Base-by-base conservation (phyloP, 306 rosid species). In the Mimosa pudica region DNA sequence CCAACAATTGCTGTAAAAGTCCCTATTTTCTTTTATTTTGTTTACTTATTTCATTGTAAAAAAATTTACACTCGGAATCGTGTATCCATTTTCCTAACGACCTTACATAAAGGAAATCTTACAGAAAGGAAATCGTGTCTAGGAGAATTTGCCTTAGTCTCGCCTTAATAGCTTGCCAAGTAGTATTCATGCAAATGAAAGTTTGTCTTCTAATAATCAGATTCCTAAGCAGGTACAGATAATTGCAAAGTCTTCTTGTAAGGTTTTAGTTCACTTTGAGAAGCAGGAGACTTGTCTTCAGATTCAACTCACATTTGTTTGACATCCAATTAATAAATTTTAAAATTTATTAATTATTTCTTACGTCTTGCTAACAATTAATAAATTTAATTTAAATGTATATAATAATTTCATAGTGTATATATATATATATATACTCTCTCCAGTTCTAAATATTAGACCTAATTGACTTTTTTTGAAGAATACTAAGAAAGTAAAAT, bases 1-100 rank as follows among this genome's bases (percentile, higher is more conserved):
- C 61, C 76, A 67, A 75, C 48, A 65, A 79, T 72, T 76, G 83
- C 81, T 74, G 45, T 52, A 76, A 58, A 71, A 55, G 58, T 71
- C 49, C 70, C 46, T 42, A 33, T 36, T 8, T 1, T 13, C 36
- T 36, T 30, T 49, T 49, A 14, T 16, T 30, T 49, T 49, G 5
- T 16, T 13, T 45, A 36, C 49, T 46, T 75, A 70, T 38, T 82
- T 79, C 60, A 47, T 61, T 77, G 80, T 61, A 7, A 52, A 33
- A 60, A 51, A 51, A 16, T 42, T 33, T 64, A 5, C 68, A 0
- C 38, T 61, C 67, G 3, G 11, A 62, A 62, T 32, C 68, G 4
- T 62, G 41, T 62, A 11, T 5, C 42, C 68, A 5, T 2, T 38
- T 38, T 38, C 42, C 42, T 38, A 4, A 52, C 60, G 60, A 51